phyloP scores from a whole-genome alignment of 2,329 filamentous ascomycete genomes.

The Didymosphaeria variabile region DNA sequence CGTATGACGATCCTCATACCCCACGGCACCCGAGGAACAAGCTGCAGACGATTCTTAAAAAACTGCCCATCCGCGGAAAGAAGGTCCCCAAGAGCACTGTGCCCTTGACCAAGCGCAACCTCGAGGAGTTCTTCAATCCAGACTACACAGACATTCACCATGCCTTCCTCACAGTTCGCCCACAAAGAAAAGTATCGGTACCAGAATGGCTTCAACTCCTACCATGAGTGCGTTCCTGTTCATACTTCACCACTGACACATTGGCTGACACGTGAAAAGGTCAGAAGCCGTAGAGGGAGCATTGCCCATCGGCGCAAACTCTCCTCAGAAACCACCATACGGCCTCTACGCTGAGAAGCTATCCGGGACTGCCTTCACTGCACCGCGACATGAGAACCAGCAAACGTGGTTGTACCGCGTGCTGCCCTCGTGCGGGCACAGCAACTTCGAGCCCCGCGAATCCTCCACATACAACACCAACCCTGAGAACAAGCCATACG shows the following conservation, averaged over 20 bases:
- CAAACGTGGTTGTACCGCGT: constrained; percentile 68
- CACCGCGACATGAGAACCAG: constrained; percentile 64
- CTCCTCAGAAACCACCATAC: constrained; percentile 79
- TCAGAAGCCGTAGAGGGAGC: constrained; percentile 79
- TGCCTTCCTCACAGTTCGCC: constrained; percentile 72
- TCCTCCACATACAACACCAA: constrained; percentile 61
- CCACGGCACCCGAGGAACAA: constrained; percentile 34
- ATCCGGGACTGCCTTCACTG: constrained; percentile 68
- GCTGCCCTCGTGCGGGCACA: constrained; percentile 66
- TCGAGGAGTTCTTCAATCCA: constrained; percentile 38
- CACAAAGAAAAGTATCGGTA: constrained; percentile 77
- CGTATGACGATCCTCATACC: constrained; percentile 37
- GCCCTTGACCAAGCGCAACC: constrained; percentile 39
- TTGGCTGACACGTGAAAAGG: constrained; percentile 54
- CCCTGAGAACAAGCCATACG: constrained; percentile 58
- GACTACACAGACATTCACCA: constrained; percentile 52
- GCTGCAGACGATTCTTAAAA: constrained; percentile 29
- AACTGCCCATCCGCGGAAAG: constrained; percentile 26
- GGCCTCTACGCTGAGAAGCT: constrained; percentile 82
- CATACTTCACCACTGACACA: neutral
- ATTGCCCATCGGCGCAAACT: constrained; percentile 79
- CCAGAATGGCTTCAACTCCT: constrained; percentile 78
- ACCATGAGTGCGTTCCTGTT: constrained; percentile 72
- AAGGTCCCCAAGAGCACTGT: constrained; percentile 34
- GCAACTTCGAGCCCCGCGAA: constrained; percentile 61